phyloP scores from a whole-genome alignment of 768 basidiomycete genomes.

The Xanthoconium purpureum region DNA sequence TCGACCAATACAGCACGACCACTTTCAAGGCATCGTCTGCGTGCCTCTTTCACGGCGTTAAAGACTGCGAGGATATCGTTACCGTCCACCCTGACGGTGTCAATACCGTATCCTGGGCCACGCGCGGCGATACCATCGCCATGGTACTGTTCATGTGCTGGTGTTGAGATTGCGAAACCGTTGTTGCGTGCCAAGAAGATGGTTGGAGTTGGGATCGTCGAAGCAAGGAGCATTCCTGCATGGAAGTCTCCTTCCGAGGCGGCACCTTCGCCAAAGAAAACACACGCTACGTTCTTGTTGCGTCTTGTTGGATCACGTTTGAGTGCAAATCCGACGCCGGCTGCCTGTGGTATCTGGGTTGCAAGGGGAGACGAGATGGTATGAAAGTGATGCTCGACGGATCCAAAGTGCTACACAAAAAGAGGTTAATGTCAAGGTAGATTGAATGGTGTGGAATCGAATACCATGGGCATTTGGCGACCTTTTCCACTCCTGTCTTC shows the following conservation, averaged over 20 bases:
- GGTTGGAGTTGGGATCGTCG: constrained; percentile 70
- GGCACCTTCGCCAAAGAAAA: constrained; percentile 92
- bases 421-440: not conserved
- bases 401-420: constrained; percentile 73
- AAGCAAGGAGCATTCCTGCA: constrained; percentile 80
- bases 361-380: constrained; percentile 92
- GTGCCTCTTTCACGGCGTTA: constrained; percentile 66
- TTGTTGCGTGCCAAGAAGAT: constrained; percentile 79
- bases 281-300: constrained; percentile 73
- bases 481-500: constrained; percentile 82
- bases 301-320: constrained; percentile 70
- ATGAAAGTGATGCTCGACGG: constrained; percentile 81
- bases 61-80: constrained; percentile 89
- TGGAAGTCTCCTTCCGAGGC: constrained; percentile 96
- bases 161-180: constrained; percentile 94
- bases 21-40: constrained; percentile 68
- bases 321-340: constrained; percentile 88
- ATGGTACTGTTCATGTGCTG: constrained; percentile 81
- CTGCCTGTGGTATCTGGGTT: constrained; percentile 94
- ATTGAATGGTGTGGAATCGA: constrained; percentile 11
- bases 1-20: constrained; percentile 82
- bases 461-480: constrained; percentile 90
- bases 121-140: constrained; percentile 92
- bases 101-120: constrained; percentile 87
- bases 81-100: constrained; percentile 90